phyloP scores from a whole-genome alignment of 306 rosid genomes.

The Rosa chinensis region DNA sequence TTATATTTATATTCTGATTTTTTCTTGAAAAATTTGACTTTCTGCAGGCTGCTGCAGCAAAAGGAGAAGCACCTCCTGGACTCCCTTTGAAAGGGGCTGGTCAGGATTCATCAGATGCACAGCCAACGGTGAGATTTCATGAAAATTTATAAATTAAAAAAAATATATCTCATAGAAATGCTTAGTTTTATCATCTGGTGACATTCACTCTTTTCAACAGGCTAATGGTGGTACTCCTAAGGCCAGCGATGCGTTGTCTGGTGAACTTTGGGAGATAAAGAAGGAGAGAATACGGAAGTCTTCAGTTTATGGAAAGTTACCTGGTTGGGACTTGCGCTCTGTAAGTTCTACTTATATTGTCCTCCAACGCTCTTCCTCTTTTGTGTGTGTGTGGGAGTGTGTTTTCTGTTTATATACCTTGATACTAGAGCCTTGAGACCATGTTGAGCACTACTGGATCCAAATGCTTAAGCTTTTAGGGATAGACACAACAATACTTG shows the following conservation, averaged over 20 bases:
- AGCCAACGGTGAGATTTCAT: slow-evolving; percentile 49
- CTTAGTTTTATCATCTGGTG: slow-evolving; percentile 21
- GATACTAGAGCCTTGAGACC: neutral
- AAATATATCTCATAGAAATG: slow-evolving; percentile 14
- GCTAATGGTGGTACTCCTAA: slow-evolving; percentile 74
- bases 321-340: slow-evolving; percentile 95
- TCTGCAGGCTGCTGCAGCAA: slow-evolving; percentile 96
- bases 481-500: neutral
- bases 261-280: slow-evolving; percentile 97
- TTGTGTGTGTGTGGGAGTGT: neutral
- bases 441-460: neutral
- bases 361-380: neutral
- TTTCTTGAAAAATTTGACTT: slow-evolving; percentile 22
- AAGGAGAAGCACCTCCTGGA: slow-evolving; percentile 99
- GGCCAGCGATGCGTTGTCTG: slow-evolving; percentile 96
- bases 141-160: slow-evolving; percentile 1
- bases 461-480: neutral
- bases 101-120: slow-evolving; percentile 91
- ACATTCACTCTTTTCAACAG: slow-evolving; percentile 39
- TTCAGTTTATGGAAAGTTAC: slow-evolving; percentile 64
- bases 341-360: slow-evolving; percentile 46
- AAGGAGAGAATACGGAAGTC: slow-evolving; percentile 84
- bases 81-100: slow-evolving; percentile 98
- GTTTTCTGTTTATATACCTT: neutral
- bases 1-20: neutral